Evolutionary conservation across 2,329 filamentous ascomycete genomes (phyloP).

Genomic region (Phaeomoniella chlamydospora): DNA sequence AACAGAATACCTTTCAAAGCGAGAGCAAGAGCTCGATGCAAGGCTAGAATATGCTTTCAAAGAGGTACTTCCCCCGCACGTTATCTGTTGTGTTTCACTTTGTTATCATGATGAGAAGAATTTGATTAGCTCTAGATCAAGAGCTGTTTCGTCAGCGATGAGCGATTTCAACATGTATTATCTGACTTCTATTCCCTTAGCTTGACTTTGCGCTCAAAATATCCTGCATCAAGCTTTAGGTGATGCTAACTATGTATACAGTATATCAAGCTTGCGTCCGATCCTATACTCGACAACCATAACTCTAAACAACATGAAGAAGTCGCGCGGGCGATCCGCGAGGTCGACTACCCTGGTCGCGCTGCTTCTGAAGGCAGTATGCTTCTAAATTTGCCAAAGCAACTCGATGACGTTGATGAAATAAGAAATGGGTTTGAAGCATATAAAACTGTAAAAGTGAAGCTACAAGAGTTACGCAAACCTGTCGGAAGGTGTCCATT

Average conservation of each 20-base stretch:
- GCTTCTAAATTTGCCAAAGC: background rate
- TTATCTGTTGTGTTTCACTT: conserved; percentile 2
- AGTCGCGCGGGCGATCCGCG: background rate
- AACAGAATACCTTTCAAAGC: background rate
- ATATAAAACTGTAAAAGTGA: conserved; percentile 19
- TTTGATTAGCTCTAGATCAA: conserved; percentile 72
- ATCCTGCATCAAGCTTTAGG: too few relatives aligned
- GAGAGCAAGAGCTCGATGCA: conserved; percentile 22
- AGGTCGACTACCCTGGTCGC: background rate
- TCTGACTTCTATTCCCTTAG: conserved; percentile 26
- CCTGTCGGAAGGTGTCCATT: conserved; percentile 23
- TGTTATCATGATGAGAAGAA: conserved; percentile 33
- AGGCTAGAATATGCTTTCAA: conserved; percentile 22
- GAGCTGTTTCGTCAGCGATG: conserved; percentile 48
- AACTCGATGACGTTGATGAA: conserved; percentile 12
- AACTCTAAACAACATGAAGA: background rate
- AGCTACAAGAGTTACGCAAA: conserved; percentile 12
- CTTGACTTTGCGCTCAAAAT: too few relatives aligned
- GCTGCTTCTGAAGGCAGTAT: background rate
- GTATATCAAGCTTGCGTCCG: background rate
- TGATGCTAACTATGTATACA: too few relatives aligned
- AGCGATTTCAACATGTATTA: conserved; percentile 48
- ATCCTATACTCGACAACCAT: background rate
- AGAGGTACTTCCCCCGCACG: conserved; percentile 18
- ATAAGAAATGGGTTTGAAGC: conserved; percentile 24